Evolutionary conservation across 2,329 filamentous ascomycete genomes (phyloP).

Genomic region (Emydomyces testavorans): DNA sequence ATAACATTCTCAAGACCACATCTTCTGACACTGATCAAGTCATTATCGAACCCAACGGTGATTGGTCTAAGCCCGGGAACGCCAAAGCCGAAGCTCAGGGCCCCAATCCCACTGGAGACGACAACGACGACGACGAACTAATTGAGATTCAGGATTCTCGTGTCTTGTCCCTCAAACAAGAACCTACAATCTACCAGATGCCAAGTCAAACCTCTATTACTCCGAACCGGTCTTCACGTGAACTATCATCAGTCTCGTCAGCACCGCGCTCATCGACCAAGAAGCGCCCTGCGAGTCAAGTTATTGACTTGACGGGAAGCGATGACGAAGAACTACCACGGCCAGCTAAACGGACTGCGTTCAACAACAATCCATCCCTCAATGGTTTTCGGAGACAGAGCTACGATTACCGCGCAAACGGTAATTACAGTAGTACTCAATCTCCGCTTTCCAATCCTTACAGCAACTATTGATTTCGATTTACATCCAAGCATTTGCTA

Average conservation of each 20-base stretch:
- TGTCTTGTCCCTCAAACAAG: slow-evolving; percentile 29
- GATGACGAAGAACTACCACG: slow-evolving; percentile 38
- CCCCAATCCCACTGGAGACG: slow-evolving; percentile 29
- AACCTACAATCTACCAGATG: slow-evolving; percentile 24
- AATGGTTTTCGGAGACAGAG: slow-evolving; percentile 15
- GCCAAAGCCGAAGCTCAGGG: slow-evolving; percentile 23
- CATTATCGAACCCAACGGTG: slow-evolving; percentile 75
- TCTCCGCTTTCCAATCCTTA: slow-evolving; percentile 8
- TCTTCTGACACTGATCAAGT: slow-evolving; percentile 65
- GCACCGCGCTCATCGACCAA: slow-evolving; percentile 27
- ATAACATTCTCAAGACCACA: slow-evolving; percentile 71
- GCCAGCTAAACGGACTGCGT: slow-evolving; percentile 26
- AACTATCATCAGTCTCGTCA: slow-evolving; percentile 32
- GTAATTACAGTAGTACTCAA: not conserved
- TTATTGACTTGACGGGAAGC: slow-evolving; percentile 46
- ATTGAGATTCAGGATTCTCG: slow-evolving; percentile 39
- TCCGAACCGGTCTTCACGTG: slow-evolving; percentile 26
- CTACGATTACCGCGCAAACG: slow-evolving; percentile 7
- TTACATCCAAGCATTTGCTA: not conserved
- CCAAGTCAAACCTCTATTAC: slow-evolving; percentile 17
- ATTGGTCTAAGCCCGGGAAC: slow-evolving; percentile 51
- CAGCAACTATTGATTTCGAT: slow-evolving; percentile 3
- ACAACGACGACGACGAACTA: slow-evolving; percentile 41
- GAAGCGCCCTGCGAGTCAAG: slow-evolving; percentile 38
- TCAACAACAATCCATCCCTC: slow-evolving; percentile 15